Conservation (phyloP, 2,329 filamentous ascomycete genomes). For the Colletotrichum limetticola region DNA sequence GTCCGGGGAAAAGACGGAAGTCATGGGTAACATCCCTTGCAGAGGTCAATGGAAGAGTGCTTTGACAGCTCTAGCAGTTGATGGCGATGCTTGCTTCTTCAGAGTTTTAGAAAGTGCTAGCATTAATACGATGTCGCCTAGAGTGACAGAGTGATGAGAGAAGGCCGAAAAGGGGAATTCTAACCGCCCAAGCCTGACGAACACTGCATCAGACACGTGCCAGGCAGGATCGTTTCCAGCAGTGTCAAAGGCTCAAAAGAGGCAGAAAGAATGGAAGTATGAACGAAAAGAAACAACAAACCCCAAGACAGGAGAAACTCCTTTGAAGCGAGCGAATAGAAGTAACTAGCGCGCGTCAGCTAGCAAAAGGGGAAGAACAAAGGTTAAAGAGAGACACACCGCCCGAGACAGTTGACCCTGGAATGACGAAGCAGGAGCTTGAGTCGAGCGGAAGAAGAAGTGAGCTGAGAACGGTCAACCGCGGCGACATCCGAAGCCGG, state of each 20-base stretch:
- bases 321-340: background rate
- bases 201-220: background rate
- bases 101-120: no score
- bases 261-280: background rate
- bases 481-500: slow-evolving; percentile 23
- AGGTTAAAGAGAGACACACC: background rate
- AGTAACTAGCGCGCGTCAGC: background rate
- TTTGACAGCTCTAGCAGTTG: background rate
- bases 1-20: background rate
- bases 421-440: slow-evolving; percentile 1
- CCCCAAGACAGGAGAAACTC: background rate
- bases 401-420: background rate
- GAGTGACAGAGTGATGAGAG: no score
- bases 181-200: background rate
- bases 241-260: background rate
- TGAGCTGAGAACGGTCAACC: slow-evolving; percentile 5
- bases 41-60: background rate
- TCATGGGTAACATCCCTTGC: background rate
- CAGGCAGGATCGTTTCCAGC: background rate
- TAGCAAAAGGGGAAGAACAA: no score
- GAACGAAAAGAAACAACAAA: background rate
- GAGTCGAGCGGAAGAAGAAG: background rate
- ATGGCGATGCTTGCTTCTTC: background rate
- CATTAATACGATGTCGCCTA: background rate
- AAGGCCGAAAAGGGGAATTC: background rate